Conservation (phyloP, 352 stramenopile genomes). For the Pythium vanterpoolii region DNA sequence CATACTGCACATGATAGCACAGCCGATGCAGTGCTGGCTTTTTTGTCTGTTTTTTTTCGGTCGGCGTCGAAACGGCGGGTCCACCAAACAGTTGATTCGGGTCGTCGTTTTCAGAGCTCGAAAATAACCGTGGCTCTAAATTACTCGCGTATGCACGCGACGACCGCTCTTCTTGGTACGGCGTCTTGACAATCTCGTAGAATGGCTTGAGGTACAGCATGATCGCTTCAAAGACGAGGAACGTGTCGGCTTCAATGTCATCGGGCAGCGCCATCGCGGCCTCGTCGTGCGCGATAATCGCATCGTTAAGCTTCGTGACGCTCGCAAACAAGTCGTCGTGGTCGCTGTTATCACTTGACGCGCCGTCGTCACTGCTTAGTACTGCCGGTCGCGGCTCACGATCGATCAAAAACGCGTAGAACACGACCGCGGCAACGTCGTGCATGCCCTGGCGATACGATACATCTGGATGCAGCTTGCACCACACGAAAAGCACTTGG, state of each 20-base stretch:
- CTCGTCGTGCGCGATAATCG: conserved; percentile 2
- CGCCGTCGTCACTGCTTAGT: background rate
- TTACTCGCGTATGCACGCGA: conserved; percentile 1
- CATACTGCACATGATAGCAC: conserved; percentile 73
- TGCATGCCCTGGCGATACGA: conserved; percentile 87
- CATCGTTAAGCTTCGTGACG: background rate
- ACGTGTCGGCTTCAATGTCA: conserved; percentile 57
- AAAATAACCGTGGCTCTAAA: conserved; percentile 24
- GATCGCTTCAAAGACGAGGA: conserved; percentile 69
- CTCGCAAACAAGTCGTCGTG: conserved; percentile 21
- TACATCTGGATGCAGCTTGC: conserved; percentile 70
- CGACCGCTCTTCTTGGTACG: conserved; percentile 17
- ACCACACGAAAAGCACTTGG: conserved; percentile 83
- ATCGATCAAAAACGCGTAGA: conserved; percentile 57
- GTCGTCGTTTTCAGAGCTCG: conserved; percentile 27
- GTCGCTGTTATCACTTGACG: conserved; percentile 1
- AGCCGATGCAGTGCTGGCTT: conserved; percentile 58
- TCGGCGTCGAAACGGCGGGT: conserved; percentile 7
- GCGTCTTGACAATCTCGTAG: conserved; percentile 63
- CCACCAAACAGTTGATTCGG: conserved; percentile 25
- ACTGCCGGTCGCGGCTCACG: conserved; percentile 17
- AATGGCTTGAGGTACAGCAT: conserved; percentile 81
- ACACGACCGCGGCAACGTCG: conserved; percentile 72
- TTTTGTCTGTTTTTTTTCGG: conserved; percentile 16
- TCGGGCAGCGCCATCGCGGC: conserved; percentile 28